phyloP scores from a whole-genome alignment of 2,329 filamentous ascomycete genomes.

The Thelonectria rubi region DNA sequence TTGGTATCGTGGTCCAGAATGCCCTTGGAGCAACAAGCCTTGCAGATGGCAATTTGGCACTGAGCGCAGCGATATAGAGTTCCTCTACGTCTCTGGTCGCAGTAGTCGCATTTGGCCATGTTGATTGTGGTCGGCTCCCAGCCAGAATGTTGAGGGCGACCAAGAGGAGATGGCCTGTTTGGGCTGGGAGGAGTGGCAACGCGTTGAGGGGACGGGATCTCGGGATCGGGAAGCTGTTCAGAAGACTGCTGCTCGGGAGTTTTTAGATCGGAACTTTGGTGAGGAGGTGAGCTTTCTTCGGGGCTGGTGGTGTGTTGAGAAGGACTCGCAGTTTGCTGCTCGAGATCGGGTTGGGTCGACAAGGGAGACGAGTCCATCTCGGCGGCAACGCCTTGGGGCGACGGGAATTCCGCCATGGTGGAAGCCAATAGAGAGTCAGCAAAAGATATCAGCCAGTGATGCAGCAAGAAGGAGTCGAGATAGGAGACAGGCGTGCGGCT shows the following conservation, averaged over 20 bases:
- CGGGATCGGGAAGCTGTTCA: not conserved
- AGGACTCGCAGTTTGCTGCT: not conserved
- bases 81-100: constrained; percentile 12
- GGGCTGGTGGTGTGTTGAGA: not conserved
- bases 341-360: not conserved
- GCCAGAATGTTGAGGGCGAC: constrained; percentile 15
- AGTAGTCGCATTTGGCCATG: constrained; percentile 30
- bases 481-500: not conserved
- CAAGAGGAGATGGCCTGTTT: not conserved
- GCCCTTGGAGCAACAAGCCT: constrained; percentile 12
- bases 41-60: constrained; percentile 24
- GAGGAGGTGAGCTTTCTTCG: not conserved
- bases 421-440: not conserved
- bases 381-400: not conserved
- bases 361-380: not conserved
- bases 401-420: not conserved
- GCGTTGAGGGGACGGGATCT: no score
- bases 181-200: not conserved
- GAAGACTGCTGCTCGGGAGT: not conserved
- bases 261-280: not conserved
- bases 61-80: constrained; percentile 19
- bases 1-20: constrained; percentile 15
- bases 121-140: constrained; percentile 23
- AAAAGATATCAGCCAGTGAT: not conserved
- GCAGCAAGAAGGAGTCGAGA: not conserved